Evolutionary conservation across 1,284 basidiomycete species (phyloP), one percentile per base, ranked within the genome.

Genomic region (Violaceomyces palustris): DNA sequence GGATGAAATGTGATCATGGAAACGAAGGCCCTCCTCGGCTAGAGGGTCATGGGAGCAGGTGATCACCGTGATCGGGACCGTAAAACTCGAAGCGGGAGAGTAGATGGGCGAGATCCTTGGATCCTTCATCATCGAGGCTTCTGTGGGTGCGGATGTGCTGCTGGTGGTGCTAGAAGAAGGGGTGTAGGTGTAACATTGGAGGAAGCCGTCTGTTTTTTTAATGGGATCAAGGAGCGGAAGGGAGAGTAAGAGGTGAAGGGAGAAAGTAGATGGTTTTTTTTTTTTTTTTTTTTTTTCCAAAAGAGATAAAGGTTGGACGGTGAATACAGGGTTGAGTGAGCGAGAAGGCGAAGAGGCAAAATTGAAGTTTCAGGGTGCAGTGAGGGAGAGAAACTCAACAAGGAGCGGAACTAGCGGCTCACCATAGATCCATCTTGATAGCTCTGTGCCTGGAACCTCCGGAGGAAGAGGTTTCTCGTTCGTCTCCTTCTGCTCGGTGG

Each of bases 1-100:
- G n/a, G n/a, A n/a, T n/a, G n/a, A n/a, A n/a, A n/a, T n/a, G n/a
- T n/a, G n/a, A n/a, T n/a, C n/a, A n/a, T n/a, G 50, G 28, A 58
- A 53, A 2, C 31, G 28, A 17, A 28, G 26, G 5, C 42, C 55
- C 14, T 58, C 55, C 17, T 35, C 11, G 7, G 37, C 50, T 1
- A 58, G 39, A 3, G 55, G 55, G 26, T 58, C 55, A 42, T 58
- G 50, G 33, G 52, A 39, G 36, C 55, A 58, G 4, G 55, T 50
- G 32, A 58, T 46, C 8, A 53, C 47, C 35, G 44, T 53, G 24
- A 46, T 42, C 0, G 55, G 55, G 3, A 43, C 45, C 19, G 47
- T 28, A 39, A 34, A 58, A 19, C 38, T 37, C 7, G 37, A 35
- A 4, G 40, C 8, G 8, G 17, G 18, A 1, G 55, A 50, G 4